These are phyloP conservation scores for Canavalia ensiformis DNA, from an alignment of 306 rosid species.

Conservation along the genomic window DNA sequence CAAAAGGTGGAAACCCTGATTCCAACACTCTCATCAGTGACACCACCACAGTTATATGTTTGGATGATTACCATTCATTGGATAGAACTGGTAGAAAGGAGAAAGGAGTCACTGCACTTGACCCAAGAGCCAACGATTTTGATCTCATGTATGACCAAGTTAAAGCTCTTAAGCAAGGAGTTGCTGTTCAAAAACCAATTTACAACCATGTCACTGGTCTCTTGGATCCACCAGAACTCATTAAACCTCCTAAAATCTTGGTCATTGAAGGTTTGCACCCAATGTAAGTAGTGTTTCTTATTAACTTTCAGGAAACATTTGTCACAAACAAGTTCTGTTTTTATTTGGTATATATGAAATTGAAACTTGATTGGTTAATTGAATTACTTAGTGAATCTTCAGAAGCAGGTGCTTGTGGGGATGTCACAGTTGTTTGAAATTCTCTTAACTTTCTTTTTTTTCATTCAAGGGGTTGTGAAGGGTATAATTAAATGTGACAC, in stretches of 20 bases:
- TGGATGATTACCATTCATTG: conserved; percentile 95
- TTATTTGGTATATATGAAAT: not conserved
- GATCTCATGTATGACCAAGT: conserved; percentile 99
- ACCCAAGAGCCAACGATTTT: conserved; percentile 92
- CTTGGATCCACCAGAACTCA: conserved; percentile 93
- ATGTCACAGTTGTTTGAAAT: conserved; percentile 38
- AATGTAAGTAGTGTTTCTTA: conserved; percentile 65
- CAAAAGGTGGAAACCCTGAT: conserved; percentile 94
- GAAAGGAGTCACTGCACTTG: conserved; percentile 97
- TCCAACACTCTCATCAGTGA: conserved; percentile 97
- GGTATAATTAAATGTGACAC: conserved; percentile 39
- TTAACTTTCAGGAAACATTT: too few relatives aligned
- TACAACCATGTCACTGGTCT: conserved; percentile 97
- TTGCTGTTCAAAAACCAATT: conserved; percentile 83
- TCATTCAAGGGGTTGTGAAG: conserved; percentile 16
- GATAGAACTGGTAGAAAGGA: conserved; percentile 95
- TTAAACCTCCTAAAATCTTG: conserved; percentile 93
- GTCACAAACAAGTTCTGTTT: not conserved
- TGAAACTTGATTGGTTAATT: conserved; percentile 21
- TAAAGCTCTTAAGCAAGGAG: conserved; percentile 82
- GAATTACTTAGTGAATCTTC: conserved; percentile 38
- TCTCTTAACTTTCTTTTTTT: not conserved
- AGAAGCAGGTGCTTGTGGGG: conserved; percentile 27
- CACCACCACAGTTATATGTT: conserved; percentile 94
- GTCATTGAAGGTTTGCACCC: conserved; percentile 99